These are phyloP conservation scores for Diatrype stigma DNA, from an alignment of 2,329 filamentous ascomycete genomes.

Conservation along the genomic window DNA sequence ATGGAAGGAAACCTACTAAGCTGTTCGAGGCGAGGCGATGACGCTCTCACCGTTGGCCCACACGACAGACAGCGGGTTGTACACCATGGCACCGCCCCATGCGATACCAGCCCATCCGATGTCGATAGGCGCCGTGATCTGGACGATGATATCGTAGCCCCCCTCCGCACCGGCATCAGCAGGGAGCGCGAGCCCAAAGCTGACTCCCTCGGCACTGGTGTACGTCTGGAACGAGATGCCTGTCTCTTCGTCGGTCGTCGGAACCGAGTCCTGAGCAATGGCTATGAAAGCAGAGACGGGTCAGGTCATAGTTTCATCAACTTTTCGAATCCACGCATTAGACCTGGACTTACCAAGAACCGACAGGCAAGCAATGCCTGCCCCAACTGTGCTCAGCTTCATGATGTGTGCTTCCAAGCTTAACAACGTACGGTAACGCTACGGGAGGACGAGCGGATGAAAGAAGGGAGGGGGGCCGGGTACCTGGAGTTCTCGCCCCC, in stretches of 20 bases:
- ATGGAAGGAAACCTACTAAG: conserved; percentile 28
- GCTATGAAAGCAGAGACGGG: conserved; percentile 15
- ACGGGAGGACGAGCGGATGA: neutral
- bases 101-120: conserved; percentile 38
- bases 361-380: conserved; percentile 24
- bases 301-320: neutral
- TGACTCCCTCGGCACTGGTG: conserved; percentile 30
- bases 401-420: conserved; percentile 21
- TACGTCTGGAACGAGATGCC: conserved; percentile 41
- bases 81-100: conserved; percentile 39
- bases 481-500: neutral
- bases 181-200: conserved; percentile 31
- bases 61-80: conserved; percentile 36
- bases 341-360: conserved; percentile 24
- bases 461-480: neutral
- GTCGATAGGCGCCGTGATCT: conserved; percentile 32
- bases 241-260: conserved; percentile 32
- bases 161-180: conserved; percentile 21
- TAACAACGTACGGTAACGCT: neutral
- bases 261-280: conserved; percentile 28
- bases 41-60: conserved; percentile 35
- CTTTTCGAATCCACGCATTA: neutral
- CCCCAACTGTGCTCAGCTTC: conserved; percentile 25
- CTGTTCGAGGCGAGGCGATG: conserved; percentile 34
- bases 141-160: conserved; percentile 34